Base-by-base conservation (phyloP, 1,284 basidiomycete genomes). In the Phylloporus gajari region DNA sequence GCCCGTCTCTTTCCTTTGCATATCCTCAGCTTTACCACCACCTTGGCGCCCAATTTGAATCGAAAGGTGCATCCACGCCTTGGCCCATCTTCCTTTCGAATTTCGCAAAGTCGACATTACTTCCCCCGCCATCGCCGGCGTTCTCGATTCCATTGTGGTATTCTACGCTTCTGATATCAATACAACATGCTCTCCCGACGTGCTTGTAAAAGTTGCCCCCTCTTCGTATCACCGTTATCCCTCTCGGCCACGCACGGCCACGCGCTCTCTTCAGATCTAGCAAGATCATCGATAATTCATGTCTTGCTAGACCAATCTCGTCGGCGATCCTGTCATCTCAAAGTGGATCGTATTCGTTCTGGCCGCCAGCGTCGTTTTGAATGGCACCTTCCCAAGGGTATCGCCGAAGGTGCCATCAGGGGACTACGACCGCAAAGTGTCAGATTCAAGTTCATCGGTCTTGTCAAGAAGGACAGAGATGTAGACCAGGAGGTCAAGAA, bases 341-440 rank as follows among this genome's bases (percentile, higher is more conserved):
- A 99, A 99, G 86, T 98, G 96, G 95, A 97, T 99, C 78, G 94
- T 98, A 69, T 88, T 97, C 68, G 88, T 94, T 25, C 91, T 99
- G 46, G 93, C 92, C 5, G 90, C 97, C 75, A 96, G 94, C 74
- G 93, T 99, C 74, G 91, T 94, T 73, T 87, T 99, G 74, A 99
- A 99, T 78, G 97, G 96, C 2, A 97, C 82, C 87, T 99, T 46
- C 89, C 99, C 74, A 97, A 97, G 83, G 93, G 93, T 12, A 91
- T 93, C 58, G 90, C 90, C 0, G 83, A 86, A 42, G 83, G 85
- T 61, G 79, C 82, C 32, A 85, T 87, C 72, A 84, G 81, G 62
- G 80, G 84, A 19, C 68, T 85, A 23, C 82, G 88, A 78, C 81
- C 78, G 9, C 83, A 78, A 35, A 76, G 70, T 53, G 90, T 91